Evolutionary conservation across 1,139 yeast species (phyloP).

Genomic region (Candida glucosophila): DNA sequence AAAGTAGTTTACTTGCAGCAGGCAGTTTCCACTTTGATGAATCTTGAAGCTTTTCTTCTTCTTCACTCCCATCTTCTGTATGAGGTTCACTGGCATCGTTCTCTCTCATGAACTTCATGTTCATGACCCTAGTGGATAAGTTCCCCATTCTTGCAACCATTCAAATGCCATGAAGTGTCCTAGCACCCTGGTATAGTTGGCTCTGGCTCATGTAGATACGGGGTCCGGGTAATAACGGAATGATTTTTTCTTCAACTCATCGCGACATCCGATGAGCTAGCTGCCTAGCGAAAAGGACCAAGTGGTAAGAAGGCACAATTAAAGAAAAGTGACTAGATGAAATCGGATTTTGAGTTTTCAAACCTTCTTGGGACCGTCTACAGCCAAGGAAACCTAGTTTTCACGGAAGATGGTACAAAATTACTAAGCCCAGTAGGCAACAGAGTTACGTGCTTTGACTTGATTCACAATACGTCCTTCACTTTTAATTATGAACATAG

Average conservation of each 20-base stretch:
- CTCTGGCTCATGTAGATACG: background rate
- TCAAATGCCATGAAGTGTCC: background rate
- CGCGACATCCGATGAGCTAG: background rate
- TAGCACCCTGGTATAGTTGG: background rate
- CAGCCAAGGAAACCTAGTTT: constrained; percentile 82
- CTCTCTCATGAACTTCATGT: constrained; percentile 58
- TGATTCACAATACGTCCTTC: constrained; percentile 74
- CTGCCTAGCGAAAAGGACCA: background rate
- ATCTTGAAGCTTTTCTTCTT: constrained; percentile 37
- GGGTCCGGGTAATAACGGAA: background rate
- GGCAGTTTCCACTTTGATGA: constrained; percentile 56
- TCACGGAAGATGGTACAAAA: constrained; percentile 77
- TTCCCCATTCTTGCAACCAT: constrained; percentile 25
- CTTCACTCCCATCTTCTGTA: constrained; percentile 21
- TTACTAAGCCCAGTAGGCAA: constrained; percentile 92
- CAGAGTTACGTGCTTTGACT: constrained; percentile 81
- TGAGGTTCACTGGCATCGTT: constrained; percentile 20
- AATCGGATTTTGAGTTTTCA: constrained; percentile 54
- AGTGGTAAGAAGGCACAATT: background rate
- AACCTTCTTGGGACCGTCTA: constrained; percentile 92
- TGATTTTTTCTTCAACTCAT: background rate
- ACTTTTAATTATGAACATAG: constrained; percentile 93
- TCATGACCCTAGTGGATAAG: constrained; percentile 58
- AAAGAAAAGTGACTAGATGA: constrained; percentile 16
- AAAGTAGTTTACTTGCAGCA: constrained; percentile 21